A percentile compares a stretch with the other conserved stretches of the same genome.
Conservation (phyloP, 768 basidiomycete genomes). For the Termitomyces sp. region DNA sequence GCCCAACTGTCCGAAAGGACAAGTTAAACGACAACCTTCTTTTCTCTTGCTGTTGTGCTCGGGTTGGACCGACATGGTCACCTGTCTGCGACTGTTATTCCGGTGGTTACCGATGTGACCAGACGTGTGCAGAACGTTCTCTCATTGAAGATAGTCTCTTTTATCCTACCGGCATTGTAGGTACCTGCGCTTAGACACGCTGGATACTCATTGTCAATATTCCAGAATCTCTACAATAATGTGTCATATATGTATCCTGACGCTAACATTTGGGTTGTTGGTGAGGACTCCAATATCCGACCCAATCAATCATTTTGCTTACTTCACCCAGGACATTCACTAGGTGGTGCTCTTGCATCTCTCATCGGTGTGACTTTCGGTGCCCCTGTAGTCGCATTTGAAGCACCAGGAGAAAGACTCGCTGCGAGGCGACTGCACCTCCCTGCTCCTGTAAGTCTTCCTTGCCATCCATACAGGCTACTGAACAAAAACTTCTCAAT, state of each 20-base stretch:
- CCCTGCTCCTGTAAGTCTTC: slow-evolving; percentile 64
- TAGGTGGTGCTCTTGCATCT: slow-evolving; percentile 83
- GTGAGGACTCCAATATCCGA: slow-evolving; percentile 19
- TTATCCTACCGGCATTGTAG: slow-evolving; percentile 79
- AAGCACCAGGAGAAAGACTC: slow-evolving; percentile 70
- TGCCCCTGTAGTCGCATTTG: slow-evolving; percentile 86
- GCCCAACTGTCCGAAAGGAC: slow-evolving; percentile 83
- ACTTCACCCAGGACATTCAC: slow-evolving; percentile 48
- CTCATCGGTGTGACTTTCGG: slow-evolving; percentile 89
- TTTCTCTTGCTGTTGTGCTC: slow-evolving; percentile 94
- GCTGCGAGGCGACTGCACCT: slow-evolving; percentile 81
- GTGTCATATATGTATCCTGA: slow-evolving; percentile 87
- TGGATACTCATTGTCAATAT: background rate
- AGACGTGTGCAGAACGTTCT: slow-evolving; percentile 73
- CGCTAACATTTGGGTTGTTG: slow-evolving; percentile 84
- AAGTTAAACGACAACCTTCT: slow-evolving; percentile 94
- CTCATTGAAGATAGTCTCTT: slow-evolving; percentile 81
- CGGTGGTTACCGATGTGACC: slow-evolving; percentile 71
- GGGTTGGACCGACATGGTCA: slow-evolving; percentile 92
- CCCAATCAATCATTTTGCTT: background rate
- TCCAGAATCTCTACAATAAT: slow-evolving; percentile 88
- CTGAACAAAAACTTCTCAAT: slow-evolving; percentile 2
- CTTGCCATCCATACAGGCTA: background rate
- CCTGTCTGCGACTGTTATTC: slow-evolving; percentile 88
- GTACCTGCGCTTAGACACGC: slow-evolving; percentile 18